Evolutionary conservation across 805 yeast species (phyloP).

Genomic region (Saccharomycopsis vini): DNA sequence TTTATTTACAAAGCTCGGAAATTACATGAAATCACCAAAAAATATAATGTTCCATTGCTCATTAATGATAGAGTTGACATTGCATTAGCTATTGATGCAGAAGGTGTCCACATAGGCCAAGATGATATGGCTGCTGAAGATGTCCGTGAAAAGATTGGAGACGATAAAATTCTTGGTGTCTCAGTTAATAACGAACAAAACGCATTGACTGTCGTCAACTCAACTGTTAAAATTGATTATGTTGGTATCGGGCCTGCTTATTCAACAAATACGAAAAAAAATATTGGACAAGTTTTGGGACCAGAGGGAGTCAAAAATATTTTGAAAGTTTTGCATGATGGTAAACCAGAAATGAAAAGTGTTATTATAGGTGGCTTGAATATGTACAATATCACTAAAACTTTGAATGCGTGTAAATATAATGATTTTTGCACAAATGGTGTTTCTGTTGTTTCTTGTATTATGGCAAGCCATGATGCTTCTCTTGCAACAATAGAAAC

Average conservation of each 20-base stretch:
- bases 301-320: slow-evolving; percentile 53
- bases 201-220: slow-evolving; percentile 13
- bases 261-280: slow-evolving; percentile 62
- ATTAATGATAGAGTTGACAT: slow-evolving; percentile 85
- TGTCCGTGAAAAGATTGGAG: slow-evolving; percentile 61
- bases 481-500: slow-evolving; percentile 36
- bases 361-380: slow-evolving; percentile 81
- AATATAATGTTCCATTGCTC: slow-evolving; percentile 60
- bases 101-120: slow-evolving; percentile 90
- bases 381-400: slow-evolving; percentile 49
- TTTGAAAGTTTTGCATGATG: slow-evolving; percentile 36
- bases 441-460: slow-evolving; percentile 82
- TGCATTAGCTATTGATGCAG: slow-evolving; percentile 83
- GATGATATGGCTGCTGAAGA: slow-evolving; percentile 58
- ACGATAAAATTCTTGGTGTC: slow-evolving; percentile 70
- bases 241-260: slow-evolving; percentile 79
- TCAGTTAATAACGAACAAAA: slow-evolving; percentile 47
- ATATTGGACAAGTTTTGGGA: slow-evolving; percentile 54
- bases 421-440: slow-evolving; percentile 55
- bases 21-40: slow-evolving; percentile 53
- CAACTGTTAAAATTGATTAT: slow-evolving; percentile 45
- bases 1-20: slow-evolving; percentile 54
- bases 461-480: slow-evolving; percentile 58
- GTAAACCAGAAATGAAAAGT: slow-evolving; percentile 36
- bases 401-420: slow-evolving; percentile 40